Conservation (phyloP, 2,329 filamentous ascomycete species). For the Calonectria hongkongensis region DNA sequence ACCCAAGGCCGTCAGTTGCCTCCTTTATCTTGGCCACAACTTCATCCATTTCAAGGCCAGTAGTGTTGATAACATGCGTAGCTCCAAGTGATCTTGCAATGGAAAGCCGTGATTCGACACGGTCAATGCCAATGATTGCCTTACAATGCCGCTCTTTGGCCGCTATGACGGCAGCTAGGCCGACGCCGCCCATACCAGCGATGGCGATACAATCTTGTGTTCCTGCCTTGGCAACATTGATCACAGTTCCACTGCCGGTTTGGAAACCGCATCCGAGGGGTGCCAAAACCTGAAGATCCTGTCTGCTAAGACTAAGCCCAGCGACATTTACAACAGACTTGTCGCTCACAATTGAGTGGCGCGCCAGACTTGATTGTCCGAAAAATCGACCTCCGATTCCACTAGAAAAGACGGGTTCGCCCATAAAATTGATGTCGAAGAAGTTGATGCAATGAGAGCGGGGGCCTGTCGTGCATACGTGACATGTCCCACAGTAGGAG, state of each 20-base stretch:
- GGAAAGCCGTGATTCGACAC: slow-evolving; percentile 52
- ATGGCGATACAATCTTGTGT: slow-evolving; percentile 56
- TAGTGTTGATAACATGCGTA: slow-evolving; percentile 57
- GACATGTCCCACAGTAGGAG: slow-evolving; percentile 62
- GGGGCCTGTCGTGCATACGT: slow-evolving; percentile 66
- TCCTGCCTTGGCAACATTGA: slow-evolving; percentile 56
- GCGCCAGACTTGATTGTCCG: slow-evolving; percentile 59
- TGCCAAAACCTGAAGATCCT: slow-evolving; percentile 57
- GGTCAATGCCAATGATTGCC: slow-evolving; percentile 57
- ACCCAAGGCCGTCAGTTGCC: slow-evolving; percentile 67
- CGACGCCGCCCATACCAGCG: slow-evolving; percentile 60
- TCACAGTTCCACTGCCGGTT: slow-evolving; percentile 60
- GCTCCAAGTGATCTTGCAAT: slow-evolving; percentile 59
- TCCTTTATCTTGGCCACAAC: slow-evolving; percentile 54
- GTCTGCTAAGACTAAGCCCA: slow-evolving; percentile 42
- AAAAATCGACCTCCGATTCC: slow-evolving; percentile 56
- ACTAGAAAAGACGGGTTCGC: slow-evolving; percentile 45
- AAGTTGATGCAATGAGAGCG: slow-evolving; percentile 70
- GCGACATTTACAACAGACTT: slow-evolving; percentile 57
- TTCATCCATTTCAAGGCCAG: slow-evolving; percentile 46
- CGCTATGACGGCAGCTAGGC: slow-evolving; percentile 60
- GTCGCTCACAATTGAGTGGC: slow-evolving; percentile 56
- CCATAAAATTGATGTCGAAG: slow-evolving; percentile 68
- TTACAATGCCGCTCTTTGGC: slow-evolving; percentile 53
- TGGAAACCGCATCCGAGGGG: slow-evolving; percentile 62